Base-by-base conservation (phyloP, 2,329 filamentous ascomycete species). In the Microdochium bolleyi region DNA sequence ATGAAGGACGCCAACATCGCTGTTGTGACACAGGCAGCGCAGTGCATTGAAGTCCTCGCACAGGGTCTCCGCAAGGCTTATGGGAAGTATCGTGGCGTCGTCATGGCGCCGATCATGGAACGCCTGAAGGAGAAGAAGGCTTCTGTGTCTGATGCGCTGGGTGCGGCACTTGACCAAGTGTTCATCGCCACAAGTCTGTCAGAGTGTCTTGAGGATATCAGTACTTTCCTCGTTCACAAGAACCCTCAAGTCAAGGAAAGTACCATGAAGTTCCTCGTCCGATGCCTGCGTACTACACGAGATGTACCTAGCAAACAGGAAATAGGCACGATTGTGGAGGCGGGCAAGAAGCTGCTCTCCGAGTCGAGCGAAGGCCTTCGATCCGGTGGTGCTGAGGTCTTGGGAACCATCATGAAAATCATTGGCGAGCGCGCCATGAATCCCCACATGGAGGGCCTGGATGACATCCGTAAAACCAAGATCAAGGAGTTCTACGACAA, bases 1-100 rank as follows among this genome's bases (percentile, higher is more conserved):
- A 99, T 99, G 94, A 99, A 99, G 70, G 95, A 99, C 61, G 94
- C 95, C 61, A 99, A 99, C 65, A 87, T 99, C 60, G 87, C 89
- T 4, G 94, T 97, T 49, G 94, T 96, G 21, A 94, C 88, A 1
- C 86, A 94, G 58, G 92, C 95, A 5, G 94, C 92, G 2, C 92
- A 95, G 62, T 96, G 92, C 69, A 87, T 96, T 32, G 92, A 97
- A 63, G 80, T 88, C 25, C 74, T 99, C 24, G 92, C 92, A 48
- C 94, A 89, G 62, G 94, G 94, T 49, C 67, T 99, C 55, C 85
- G 89, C 48, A 85, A 82, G 61, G 73, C 78, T 24, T 99, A 95
- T 66, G 77, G 73, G 51, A 96, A 88, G 70, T 90, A 99, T 67
- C 84, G 92, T 51, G 76, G 85, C 2, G 80, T 77, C 11, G 85